Evolutionary conservation across 805 yeast genomes (phyloP).

Genomic region (Kregervanrija fluxuum): DNA sequence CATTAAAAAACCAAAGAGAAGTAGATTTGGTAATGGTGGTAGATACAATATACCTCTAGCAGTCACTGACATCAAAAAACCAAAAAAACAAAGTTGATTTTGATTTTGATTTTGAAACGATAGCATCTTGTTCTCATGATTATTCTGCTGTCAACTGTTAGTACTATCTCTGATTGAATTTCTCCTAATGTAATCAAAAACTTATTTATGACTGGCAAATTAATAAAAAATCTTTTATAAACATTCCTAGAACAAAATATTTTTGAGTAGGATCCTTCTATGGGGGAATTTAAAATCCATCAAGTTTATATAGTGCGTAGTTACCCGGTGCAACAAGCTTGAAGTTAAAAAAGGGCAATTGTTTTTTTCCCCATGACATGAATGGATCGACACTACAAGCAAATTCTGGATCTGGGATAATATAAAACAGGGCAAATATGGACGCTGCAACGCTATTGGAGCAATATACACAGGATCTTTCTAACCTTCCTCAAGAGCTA

Average conservation of each 20-base stretch:
- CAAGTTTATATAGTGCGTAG: too few species aligned
- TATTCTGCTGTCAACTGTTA: too few species aligned
- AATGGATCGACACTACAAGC: too few species aligned
- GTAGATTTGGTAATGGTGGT: constrained; percentile 28
- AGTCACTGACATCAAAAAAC: constrained; percentile 23
- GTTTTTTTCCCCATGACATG: too few species aligned
- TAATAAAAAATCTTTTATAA: too few species aligned
- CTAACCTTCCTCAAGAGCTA: constrained; percentile 84
- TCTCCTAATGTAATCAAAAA: background rate
- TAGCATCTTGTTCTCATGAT: constrained; percentile 8
- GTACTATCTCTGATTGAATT: background rate
- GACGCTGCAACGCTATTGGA: constrained; percentile 85
- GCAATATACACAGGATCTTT: constrained; percentile 52
- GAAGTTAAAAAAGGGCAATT: too few species aligned
- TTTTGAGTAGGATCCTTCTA: too few species aligned
- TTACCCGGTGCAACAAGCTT: too few species aligned
- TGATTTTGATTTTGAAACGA: background rate
- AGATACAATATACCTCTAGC: constrained; percentile 22
- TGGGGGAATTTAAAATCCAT: too few species aligned
- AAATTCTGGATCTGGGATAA: too few species aligned
- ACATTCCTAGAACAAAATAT: too few species aligned
- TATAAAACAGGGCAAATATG: constrained; percentile 35
- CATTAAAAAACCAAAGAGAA: constrained; percentile 31
- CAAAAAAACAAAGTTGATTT: constrained; percentile 4
- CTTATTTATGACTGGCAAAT: too few species aligned